Evolutionary conservation across 1,139 yeast genomes (phyloP), one percentile per base, ranked within the genome.

Genomic region (Insectozyma bohioensis): DNA sequence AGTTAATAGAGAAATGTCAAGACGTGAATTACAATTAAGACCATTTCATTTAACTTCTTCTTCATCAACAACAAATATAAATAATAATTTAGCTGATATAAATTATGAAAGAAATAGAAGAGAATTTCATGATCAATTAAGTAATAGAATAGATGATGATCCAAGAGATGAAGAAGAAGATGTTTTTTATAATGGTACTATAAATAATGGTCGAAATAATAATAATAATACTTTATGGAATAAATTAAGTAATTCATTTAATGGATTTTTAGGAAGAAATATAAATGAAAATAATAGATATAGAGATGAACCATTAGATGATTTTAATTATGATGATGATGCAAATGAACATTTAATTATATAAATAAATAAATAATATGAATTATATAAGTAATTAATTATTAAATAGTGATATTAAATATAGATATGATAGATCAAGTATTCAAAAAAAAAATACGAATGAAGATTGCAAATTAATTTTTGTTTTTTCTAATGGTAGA

Each of bases 1-100:
- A 3, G 55, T 67, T 4, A 48, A 55, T 24, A 48, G 72, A 37
- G 75, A 68, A 41, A 43, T 56, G 41, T 43, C 52, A 12, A 60
- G 54, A 32, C 50, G 67, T 19, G 56, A 52, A 31, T 25, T 36
- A 20, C 52, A 49, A 11, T 45, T 60, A 25, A 45, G 72, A 7
- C 57, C 61, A 2, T 66, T 61, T 42, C 53, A 56, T 37, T 47
- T 60, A 17, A 38, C 55, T 2, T 5, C 15, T 3, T 21, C 40
- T 30, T 33, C 12, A 20, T 24, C 16, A 11, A 18, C 22, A 7
- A 12, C 7, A 12, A 19, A 26, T 20, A n/a, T 24, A 7, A 24
- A 22, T 11, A 27, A 19, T 22, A 41, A 38, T 19, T 61, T 64
- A 12, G 66, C 68, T 2, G 55, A 63, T 39, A 33, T 47, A 19